A percentile compares a stretch with the other conserved stretches of the same genome.
These are phyloP conservation scores for Chaetomium tenue DNA, from an alignment of 495 filamentous ascomycete genomes.

Conservation along the genomic window DNA sequence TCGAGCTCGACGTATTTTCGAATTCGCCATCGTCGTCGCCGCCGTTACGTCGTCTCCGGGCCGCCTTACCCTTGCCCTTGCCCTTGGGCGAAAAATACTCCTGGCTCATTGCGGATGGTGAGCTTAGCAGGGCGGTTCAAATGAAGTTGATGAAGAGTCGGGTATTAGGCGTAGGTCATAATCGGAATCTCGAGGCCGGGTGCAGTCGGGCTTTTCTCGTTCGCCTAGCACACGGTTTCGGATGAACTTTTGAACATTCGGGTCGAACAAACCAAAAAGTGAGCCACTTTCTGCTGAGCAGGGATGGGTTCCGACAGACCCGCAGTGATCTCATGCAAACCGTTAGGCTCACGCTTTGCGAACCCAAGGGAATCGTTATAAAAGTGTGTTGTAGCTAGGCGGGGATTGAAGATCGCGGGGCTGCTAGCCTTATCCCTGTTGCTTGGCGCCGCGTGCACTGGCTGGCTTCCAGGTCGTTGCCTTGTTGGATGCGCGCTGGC, in stretches of 20 bases:
- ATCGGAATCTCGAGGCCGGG: slow-evolving; percentile 6
- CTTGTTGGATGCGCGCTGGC: slow-evolving; percentile 8
- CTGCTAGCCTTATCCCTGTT: neutral
- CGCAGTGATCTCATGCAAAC: neutral
- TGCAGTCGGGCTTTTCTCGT: slow-evolving; percentile 4
- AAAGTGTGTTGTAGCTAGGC: neutral
- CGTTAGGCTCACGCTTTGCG: neutral
- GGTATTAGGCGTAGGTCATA: neutral
- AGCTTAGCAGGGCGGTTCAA: slow-evolving; percentile 3
- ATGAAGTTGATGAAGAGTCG: slow-evolving; percentile 8
- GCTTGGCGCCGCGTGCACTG: neutral
- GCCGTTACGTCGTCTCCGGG: slow-evolving; percentile 14
- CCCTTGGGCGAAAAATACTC: slow-evolving; percentile 57
- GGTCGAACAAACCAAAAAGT: slow-evolving; percentile 15
- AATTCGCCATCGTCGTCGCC: slow-evolving; percentile 27
- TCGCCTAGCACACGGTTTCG: slow-evolving; percentile 1
- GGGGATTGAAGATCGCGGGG: neutral
- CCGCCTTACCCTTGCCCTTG: slow-evolving; percentile 41
- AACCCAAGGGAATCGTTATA: neutral
- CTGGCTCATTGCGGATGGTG: slow-evolving; percentile 64
- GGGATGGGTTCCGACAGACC: neutral
- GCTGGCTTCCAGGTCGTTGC: neutral
- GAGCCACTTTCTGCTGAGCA: slow-evolving; percentile 4
- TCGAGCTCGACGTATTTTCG: slow-evolving; percentile 24
- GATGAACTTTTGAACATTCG: slow-evolving; percentile 19